phyloP scores from a whole-genome alignment of 345 rosid species.

The Citrus australasica region DNA sequence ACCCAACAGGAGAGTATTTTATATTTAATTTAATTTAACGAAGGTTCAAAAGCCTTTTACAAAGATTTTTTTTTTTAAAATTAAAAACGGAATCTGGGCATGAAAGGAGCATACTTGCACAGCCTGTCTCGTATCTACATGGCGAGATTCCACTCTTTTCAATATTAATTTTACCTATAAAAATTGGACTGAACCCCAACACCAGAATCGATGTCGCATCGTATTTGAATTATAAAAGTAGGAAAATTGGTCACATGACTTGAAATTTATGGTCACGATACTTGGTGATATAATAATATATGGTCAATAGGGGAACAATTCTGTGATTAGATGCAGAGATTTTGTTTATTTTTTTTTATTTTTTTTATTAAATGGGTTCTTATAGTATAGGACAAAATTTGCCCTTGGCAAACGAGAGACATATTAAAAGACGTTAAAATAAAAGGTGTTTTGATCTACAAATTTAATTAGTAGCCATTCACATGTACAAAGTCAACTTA shows the following conservation, averaged over 20 bases:
- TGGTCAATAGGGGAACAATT: neutral
- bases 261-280: neutral
- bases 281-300: neutral
- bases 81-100: constrained; percentile 24
- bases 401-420: constrained; percentile 4
- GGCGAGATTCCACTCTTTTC: constrained; percentile 30
- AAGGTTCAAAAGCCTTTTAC: neutral
- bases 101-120: constrained; percentile 16
- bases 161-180: constrained; percentile 24
- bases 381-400: neutral
- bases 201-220: constrained; percentile 35
- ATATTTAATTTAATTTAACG: constrained; percentile 12
- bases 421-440: neutral
- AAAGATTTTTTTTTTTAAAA: neutral
- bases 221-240: neutral
- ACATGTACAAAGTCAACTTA: constrained; percentile 28
- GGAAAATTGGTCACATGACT: constrained; percentile 1
- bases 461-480: constrained; percentile 9
- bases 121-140: constrained; percentile 25
- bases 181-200: constrained; percentile 27
- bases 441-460: constrained; percentile 4
- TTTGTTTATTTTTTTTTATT: neutral
- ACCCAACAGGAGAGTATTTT: neutral
- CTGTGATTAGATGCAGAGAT: neutral
- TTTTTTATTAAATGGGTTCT: neutral